Percentiles rank a stretch among this genome's conserved stretches.
These are phyloP conservation scores for Penicillium sumatraense DNA, from an alignment of 2,329 filamentous ascomycete genomes.

Conservation along the genomic window DNA sequence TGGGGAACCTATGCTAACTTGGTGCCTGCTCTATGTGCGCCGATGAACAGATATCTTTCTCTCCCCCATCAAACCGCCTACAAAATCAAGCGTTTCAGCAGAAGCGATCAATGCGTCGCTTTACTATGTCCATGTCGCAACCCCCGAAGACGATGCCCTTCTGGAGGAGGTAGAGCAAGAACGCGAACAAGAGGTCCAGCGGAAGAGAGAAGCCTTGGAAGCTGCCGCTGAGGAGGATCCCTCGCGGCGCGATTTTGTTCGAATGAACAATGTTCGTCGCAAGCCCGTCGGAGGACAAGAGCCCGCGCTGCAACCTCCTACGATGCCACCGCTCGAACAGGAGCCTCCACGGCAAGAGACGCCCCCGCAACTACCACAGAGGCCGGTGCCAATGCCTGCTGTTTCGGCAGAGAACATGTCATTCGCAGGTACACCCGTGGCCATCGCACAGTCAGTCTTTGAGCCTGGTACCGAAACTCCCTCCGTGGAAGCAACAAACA, in stretches of 20 bases:
- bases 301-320: conserved; percentile 7
- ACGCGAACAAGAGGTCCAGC: conserved; percentile 32
- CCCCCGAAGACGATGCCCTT: conserved; percentile 59
- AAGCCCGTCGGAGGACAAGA: conserved; percentile 39
- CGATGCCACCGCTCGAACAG: conserved; percentile 10
- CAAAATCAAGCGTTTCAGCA: conserved; percentile 79
- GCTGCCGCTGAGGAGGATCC: conserved; percentile 26
- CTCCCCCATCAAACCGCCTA: conserved; percentile 84
- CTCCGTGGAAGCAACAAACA: neutral
- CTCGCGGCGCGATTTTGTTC: conserved; percentile 33
- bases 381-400: conserved; percentile 21
- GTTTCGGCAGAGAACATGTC: conserved; percentile 28
- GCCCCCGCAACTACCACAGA: conserved; percentile 26
- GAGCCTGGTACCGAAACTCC: neutral
- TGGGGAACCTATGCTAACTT: conserved; percentile 14
- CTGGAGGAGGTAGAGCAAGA: conserved; percentile 46
- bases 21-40: conserved; percentile 15
- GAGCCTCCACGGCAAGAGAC: conserved; percentile 14
- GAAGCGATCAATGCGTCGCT: conserved; percentile 86
- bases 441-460: conserved; percentile 10
- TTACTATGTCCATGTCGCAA: conserved; percentile 86
- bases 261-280: conserved; percentile 44
- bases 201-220: conserved; percentile 29
- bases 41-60: conserved; percentile 80
- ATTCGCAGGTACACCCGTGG: conserved; percentile 20